phyloP scores from a whole-genome alignment of 2,329 filamentous ascomycete species.

The Penicillium griseofulvum region DNA sequence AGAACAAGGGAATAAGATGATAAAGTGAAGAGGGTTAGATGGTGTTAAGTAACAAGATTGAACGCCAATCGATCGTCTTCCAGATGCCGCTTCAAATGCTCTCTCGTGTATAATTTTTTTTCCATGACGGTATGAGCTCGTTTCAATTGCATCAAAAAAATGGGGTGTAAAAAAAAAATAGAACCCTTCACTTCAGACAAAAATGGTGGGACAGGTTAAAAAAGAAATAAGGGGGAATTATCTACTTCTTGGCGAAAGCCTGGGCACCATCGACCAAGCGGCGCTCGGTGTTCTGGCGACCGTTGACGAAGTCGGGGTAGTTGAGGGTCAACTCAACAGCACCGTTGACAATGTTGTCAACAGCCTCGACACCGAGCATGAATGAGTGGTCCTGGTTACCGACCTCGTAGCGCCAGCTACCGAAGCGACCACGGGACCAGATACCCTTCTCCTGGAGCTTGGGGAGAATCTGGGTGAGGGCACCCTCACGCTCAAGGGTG shows the following conservation, averaged over 20 bases:
- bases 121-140: slow-evolving; percentile 23
- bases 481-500: slow-evolving; percentile 88
- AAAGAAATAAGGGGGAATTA: slow-evolving; percentile 11
- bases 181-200: slow-evolving; percentile 1
- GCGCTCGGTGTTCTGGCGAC: slow-evolving; percentile 61
- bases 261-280: slow-evolving; percentile 62
- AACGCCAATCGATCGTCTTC: slow-evolving; percentile 32
- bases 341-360: slow-evolving; percentile 84
- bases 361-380: slow-evolving; percentile 94
- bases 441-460: slow-evolving; percentile 90
- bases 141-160: slow-evolving; percentile 24
- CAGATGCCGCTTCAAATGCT: slow-evolving; percentile 36
- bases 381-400: slow-evolving; percentile 98
- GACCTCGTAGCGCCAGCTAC: slow-evolving; percentile 96
- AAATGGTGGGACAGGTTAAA: slow-evolving; percentile 4
- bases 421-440: slow-evolving; percentile 93
- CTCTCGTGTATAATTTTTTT: slow-evolving; percentile 23
- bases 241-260: slow-evolving; percentile 52
- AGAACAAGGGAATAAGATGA: slow-evolving; percentile 6
- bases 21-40: slow-evolving; percentile 15
- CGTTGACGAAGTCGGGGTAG: slow-evolving; percentile 95
- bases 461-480: slow-evolving; percentile 87
- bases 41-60: slow-evolving; percentile 26
- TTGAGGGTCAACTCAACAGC: slow-evolving; percentile 90
- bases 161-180: slow-evolving; percentile 3